Conservation (phyloP, 306 rosid species). For the Astragalus membranaceus region DNA sequence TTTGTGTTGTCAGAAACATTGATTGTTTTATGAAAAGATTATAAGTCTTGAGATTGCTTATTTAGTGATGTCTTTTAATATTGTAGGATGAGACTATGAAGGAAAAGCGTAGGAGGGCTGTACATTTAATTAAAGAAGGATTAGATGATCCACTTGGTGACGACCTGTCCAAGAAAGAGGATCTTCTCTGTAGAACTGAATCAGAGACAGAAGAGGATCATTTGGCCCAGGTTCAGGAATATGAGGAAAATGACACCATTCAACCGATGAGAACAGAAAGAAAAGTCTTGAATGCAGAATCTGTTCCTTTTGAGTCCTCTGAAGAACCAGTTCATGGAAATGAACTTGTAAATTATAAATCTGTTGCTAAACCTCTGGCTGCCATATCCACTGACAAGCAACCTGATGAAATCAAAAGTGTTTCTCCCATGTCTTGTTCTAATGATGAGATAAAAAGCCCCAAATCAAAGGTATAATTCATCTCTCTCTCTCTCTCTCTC, state of each 20-base stretch:
- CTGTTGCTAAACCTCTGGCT: slow-evolving; percentile 8
- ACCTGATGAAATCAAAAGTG: slow-evolving; percentile 24
- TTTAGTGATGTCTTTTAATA: not conserved
- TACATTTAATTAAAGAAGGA: slow-evolving; percentile 54
- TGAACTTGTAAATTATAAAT: slow-evolving; percentile 10
- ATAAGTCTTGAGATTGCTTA: not conserved
- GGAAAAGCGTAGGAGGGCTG: slow-evolving; percentile 56
- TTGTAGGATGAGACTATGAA: slow-evolving; percentile 59
- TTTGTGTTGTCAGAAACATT: slow-evolving; percentile 27
- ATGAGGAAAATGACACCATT: slow-evolving; percentile 22
- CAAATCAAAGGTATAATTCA: slow-evolving; percentile 39
- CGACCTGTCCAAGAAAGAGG: slow-evolving; percentile 19
- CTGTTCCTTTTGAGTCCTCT: slow-evolving; percentile 27
- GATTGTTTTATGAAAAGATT: slow-evolving; percentile 1
- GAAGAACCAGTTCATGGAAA: slow-evolving; percentile 19
- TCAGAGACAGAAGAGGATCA: slow-evolving; percentile 31
- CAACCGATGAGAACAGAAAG: slow-evolving; percentile 15
- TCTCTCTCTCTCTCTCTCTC: no score
- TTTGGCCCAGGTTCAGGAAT: slow-evolving; percentile 3
- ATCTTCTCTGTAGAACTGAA: slow-evolving; percentile 21
- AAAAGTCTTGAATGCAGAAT: slow-evolving; percentile 12
- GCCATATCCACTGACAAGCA: slow-evolving; percentile 8
- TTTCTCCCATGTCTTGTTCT: slow-evolving; percentile 1
- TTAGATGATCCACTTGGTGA: slow-evolving; percentile 33
- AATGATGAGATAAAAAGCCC: slow-evolving; percentile 20